Base-by-base conservation (phyloP, 495 filamentous ascomycete species). In the Aspergillus haitiensis region DNA sequence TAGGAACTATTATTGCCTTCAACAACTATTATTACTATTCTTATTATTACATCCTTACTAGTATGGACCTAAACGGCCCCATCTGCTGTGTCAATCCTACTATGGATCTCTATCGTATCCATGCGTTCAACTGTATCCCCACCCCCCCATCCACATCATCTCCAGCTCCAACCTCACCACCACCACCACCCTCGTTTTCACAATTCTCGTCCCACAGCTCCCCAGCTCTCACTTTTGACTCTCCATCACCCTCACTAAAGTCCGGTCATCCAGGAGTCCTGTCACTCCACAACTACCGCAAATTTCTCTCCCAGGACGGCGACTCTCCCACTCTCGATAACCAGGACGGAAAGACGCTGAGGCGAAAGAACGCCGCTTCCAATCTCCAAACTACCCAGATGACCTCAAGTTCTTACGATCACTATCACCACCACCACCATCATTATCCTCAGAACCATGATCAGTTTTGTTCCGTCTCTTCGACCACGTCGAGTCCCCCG, bases 401-500 rank as follows among this genome's bases (percentile, higher is more conserved):
- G 47, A 67, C 52, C 21, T 44, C 44, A 15, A 12, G n/a, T 39
- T 45, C 35, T 36, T 47, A 47, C 15, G 7, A 10, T 21, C 44
- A 15, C 10, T 18, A 42, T 42, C 39, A 42, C 15, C 39, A 15
- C 27, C 15, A 15, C 44, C 44, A 47, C 44, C 53, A 50, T 31
- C 59, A 58, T 27, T 27, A 27, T 27, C 21, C 21, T 27, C 21
- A 27, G 21, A 27, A 3, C 48, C 64, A 64, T 13, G 32, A 67
- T 9, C 67, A 61, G 61, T 68, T 71, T 6, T 62, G 59, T 8
- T 72, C 73, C 18, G 62, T 69, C 12, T 73, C 72, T 1, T 77
- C 75, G 7, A 52, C 55, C 35, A 60, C 71, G 16, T 78, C 77
- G 1, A 78, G 70, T 61, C 72, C 76, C 13, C 75, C 77, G 47